Conservation (phyloP, 306 rosid genomes). For the Citrullus mucosospermus region DNA sequence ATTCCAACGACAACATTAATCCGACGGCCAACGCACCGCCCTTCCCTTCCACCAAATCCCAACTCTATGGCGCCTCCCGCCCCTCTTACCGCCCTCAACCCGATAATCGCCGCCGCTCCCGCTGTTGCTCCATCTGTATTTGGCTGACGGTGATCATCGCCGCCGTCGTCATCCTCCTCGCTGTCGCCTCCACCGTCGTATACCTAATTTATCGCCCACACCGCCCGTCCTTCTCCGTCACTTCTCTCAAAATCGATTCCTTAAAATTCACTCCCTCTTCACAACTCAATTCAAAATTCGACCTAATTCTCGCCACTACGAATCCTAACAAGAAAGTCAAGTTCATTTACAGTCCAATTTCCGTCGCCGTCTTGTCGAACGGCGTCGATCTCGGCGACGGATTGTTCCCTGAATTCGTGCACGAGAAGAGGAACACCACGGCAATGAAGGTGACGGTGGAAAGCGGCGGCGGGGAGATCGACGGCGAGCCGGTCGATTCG, state of each 20-base stretch:
- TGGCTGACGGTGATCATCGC: constrained; percentile 37
- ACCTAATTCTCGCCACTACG: constrained; percentile 23
- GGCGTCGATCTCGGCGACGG: constrained; percentile 25
- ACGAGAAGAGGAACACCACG: constrained; percentile 60
- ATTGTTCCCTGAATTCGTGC: constrained; percentile 34
- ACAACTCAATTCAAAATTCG: constrained; percentile 24
- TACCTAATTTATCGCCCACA: constrained; percentile 60
- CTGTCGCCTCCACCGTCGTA: constrained; percentile 25
- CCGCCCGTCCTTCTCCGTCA: constrained; percentile 27
- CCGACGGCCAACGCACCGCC: constrained; percentile 17
- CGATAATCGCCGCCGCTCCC: constrained; percentile 21
- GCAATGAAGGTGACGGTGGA: constrained; percentile 24
- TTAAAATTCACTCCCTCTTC: constrained; percentile 22
- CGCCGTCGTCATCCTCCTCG: constrained; percentile 32
- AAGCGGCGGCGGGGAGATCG: constrained; percentile 14
- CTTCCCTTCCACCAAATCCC: constrained; percentile 53
- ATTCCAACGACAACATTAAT: background rate
- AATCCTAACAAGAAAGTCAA: constrained; percentile 43
- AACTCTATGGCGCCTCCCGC: constrained; percentile 50
- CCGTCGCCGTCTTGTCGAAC: constrained; percentile 17
- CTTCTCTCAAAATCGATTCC: constrained; percentile 19
- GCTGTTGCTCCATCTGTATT: constrained; percentile 45
- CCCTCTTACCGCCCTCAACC: constrained; percentile 71
- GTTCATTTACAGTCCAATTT: constrained; percentile 19
- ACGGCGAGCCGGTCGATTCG: constrained; percentile 2